A percentile compares a stretch with the other conserved stretches of the same genome.
Conservation (phyloP, 805 yeast species). For the Kazachstania viticola region DNA sequence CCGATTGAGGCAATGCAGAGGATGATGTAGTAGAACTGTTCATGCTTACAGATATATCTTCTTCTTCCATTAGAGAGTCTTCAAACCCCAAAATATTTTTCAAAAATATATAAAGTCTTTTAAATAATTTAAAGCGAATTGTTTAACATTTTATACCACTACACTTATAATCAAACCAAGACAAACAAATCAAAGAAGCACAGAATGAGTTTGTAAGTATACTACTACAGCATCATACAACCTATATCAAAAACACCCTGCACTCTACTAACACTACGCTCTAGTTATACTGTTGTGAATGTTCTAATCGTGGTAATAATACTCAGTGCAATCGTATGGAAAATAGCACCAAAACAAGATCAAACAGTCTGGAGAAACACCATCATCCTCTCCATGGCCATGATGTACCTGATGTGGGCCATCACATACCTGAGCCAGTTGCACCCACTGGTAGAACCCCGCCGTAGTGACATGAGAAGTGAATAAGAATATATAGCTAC, state of each 20-base stretch:
- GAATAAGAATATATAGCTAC: slow-evolving; percentile 41
- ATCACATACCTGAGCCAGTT: slow-evolving; percentile 76
- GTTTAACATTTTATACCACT: too few relatives aligned
- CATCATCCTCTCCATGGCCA: slow-evolving; percentile 51
- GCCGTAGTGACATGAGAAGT: slow-evolving; percentile 81
- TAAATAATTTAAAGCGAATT: too few relatives aligned
- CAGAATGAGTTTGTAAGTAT: not conserved
- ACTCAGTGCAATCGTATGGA: slow-evolving; percentile 64
- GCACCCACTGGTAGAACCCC: slow-evolving; percentile 86
- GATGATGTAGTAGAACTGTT: too few relatives aligned
- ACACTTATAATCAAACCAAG: not conserved
- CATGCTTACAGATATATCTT: too few relatives aligned
- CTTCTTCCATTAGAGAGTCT: too few relatives aligned
- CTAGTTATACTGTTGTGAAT: slow-evolving; percentile 61
- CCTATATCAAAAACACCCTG: too few relatives aligned
- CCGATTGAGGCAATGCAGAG: too few relatives aligned
- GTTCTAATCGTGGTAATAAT: slow-evolving; percentile 48
- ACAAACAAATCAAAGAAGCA: not conserved
- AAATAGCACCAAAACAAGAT: slow-evolving; percentile 73
- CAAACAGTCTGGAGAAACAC: slow-evolving; percentile 71
- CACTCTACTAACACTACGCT: too few relatives aligned
- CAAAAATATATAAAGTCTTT: too few relatives aligned
- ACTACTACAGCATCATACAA: too few relatives aligned
- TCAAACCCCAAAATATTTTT: too few relatives aligned
- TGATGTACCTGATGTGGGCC: slow-evolving; percentile 88